Conservation (phyloP, 495 filamentous ascomycete species). For the Niebla homalea region DNA sequence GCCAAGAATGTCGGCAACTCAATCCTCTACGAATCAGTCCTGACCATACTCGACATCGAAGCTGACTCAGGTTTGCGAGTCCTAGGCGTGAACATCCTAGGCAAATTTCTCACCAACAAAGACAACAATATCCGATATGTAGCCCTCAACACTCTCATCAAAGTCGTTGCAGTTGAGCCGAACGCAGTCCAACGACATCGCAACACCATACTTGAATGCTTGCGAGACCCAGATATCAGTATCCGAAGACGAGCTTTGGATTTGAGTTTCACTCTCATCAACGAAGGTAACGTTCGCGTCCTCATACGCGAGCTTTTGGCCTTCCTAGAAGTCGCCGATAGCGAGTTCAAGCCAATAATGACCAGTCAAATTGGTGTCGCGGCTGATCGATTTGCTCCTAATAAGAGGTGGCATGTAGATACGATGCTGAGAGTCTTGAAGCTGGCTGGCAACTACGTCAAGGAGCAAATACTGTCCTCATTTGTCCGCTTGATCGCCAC, state of each 20-base stretch:
- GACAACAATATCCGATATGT: conserved; percentile 99
- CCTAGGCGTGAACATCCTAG: conserved; percentile 92
- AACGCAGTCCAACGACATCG: conserved; percentile 95
- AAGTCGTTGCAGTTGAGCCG: conserved; percentile 94
- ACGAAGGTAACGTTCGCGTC: conserved; percentile 87
- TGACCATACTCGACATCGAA: conserved; percentile 95
- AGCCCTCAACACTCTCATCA: conserved; percentile 90
- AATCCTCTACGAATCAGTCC: conserved; percentile 92
- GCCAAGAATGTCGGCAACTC: conserved; percentile 98
- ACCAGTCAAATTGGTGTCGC: conserved; percentile 95
- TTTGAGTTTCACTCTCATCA: conserved; percentile 94
- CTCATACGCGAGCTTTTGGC: conserved; percentile 84
- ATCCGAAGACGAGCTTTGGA: conserved; percentile 89
- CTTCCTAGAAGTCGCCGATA: conserved; percentile 92
- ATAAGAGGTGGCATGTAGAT: conserved; percentile 96
- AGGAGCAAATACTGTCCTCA: conserved; percentile 92
- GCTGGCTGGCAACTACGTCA: conserved; percentile 89
- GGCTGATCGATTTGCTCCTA: conserved; percentile 87
- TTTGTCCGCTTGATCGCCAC: conserved; percentile 94
- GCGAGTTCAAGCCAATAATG: conserved; percentile 96
- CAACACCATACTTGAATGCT: conserved; percentile 92
- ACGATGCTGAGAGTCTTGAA: conserved; percentile 93
- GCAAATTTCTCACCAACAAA: conserved; percentile 92
- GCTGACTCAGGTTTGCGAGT: conserved; percentile 89
- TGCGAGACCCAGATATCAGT: conserved; percentile 97